Evolutionary conservation across 768 basidiomycete genomes (phyloP).

Genomic region (Suillus brevipes): DNA sequence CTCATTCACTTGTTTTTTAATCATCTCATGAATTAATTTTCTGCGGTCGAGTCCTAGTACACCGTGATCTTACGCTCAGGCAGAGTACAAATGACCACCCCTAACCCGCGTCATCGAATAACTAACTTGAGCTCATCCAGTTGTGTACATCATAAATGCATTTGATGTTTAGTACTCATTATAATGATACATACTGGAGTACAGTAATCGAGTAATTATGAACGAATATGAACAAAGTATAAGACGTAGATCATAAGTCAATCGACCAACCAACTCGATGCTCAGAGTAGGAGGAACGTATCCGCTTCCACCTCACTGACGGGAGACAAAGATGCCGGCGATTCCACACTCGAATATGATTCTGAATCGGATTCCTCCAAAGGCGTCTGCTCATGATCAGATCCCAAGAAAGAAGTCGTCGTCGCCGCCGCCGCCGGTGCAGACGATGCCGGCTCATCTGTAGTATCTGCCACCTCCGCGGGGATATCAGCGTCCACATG

Average conservation of each 20-base stretch:
- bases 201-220: not conserved
- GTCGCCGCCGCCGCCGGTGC: conserved; percentile 6
- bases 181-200: not conserved
- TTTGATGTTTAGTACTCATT: not conserved
- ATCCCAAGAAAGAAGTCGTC: conserved; percentile 1
- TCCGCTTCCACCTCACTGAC: conserved; percentile 8
- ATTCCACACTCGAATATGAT: not conserved
- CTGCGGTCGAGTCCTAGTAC: not conserved
- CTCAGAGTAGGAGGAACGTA: conserved; percentile 25
- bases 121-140: not conserved
- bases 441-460: not conserved
- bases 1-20: not conserved
- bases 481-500: conserved; percentile 1
- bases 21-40: conserved; percentile 7
- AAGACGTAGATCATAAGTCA: not conserved
- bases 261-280: no score
- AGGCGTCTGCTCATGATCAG: not conserved
- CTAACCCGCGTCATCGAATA: not conserved
- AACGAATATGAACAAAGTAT: not conserved
- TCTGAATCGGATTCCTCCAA: conserved; percentile 1
- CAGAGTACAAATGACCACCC: not conserved
- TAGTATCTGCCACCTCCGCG: not conserved
- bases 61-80: no score
- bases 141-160: not conserved
- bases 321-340: not conserved